These are phyloP conservation scores for Sphagnum contortum DNA, from an alignment of 225 moss, liverwort and hornwort genomes.

Conservation along the genomic window DNA sequence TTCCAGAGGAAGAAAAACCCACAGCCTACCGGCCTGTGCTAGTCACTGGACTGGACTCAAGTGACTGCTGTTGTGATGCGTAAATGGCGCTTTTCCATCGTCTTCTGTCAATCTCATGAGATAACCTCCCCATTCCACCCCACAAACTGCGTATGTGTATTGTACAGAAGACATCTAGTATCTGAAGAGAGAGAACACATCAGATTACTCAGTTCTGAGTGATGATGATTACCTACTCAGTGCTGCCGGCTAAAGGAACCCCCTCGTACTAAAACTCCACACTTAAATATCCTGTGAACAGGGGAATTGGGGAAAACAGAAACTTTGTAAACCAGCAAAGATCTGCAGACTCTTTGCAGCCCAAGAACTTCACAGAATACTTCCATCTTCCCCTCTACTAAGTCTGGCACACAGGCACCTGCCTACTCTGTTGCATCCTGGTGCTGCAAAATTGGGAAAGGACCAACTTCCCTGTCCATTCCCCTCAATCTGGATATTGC, in stretches of 20 bases:
- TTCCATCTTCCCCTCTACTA: constrained; percentile 11
- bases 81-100: constrained; percentile 11
- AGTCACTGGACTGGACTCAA: constrained; percentile 17
- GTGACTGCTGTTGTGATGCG: constrained; percentile 20
- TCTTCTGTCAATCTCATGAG: constrained; percentile 13
- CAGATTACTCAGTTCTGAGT: constrained; percentile 20
- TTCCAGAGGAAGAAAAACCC: constrained; percentile 41
- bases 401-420: too few species aligned
- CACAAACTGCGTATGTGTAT: constrained; percentile 20
- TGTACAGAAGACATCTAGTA: constrained; percentile 35
- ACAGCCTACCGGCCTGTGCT: constrained; percentile 18
- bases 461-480: constrained; percentile 54
- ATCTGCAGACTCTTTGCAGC: constrained; percentile 20
- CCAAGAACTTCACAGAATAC: constrained; percentile 21
- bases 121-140: constrained; percentile 11
- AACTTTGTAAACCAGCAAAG: constrained; percentile 13
- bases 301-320: constrained; percentile 10
- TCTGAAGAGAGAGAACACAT: constrained; percentile 23
- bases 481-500: constrained; percentile 44
- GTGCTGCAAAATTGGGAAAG: constrained; percentile 76
- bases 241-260: too few species aligned
- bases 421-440: constrained; percentile 16
- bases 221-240: not conserved
- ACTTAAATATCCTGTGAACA: constrained; percentile 24
- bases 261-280: too few species aligned